These are phyloP conservation scores for Tephrocybe sp. DNA, from an alignment of 768 basidiomycete species.

Conservation along the genomic window DNA sequence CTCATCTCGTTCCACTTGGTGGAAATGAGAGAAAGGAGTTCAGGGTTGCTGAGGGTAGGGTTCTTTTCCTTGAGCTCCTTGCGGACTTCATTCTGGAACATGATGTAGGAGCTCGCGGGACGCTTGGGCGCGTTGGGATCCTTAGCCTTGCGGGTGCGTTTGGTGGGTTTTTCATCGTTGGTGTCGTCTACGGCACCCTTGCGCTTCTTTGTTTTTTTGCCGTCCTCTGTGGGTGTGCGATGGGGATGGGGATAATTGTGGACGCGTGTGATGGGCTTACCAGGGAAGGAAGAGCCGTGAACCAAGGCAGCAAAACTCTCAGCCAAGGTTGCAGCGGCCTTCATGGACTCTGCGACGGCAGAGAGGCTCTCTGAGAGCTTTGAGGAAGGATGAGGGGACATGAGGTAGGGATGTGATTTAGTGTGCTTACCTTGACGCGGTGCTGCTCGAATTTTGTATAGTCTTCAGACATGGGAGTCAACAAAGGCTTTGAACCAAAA, in stretches of 20 bases:
- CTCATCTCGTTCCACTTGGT: slow-evolving; percentile 71
- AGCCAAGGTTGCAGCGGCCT: slow-evolving; percentile 56
- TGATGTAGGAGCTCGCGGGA: slow-evolving; percentile 87
- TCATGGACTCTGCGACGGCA: slow-evolving; percentile 61
- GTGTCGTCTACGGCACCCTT: slow-evolving; percentile 43
- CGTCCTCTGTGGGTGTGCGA: slow-evolving; percentile 12
- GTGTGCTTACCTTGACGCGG: slow-evolving; percentile 30
- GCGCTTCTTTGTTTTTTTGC: slow-evolving; percentile 45
- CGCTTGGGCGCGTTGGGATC: slow-evolving; percentile 96
- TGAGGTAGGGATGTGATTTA: background rate
- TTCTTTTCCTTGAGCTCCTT: slow-evolving; percentile 63
- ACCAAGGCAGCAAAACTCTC: slow-evolving; percentile 57
- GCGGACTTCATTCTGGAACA: slow-evolving; percentile 92
- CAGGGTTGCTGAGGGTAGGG: slow-evolving; percentile 64
- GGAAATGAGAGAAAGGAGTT: slow-evolving; percentile 69
- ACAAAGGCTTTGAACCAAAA: slow-evolving; percentile 10
- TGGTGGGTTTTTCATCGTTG: slow-evolving; percentile 38
- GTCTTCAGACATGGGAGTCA: slow-evolving; percentile 24
- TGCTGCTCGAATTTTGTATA: slow-evolving; percentile 26
- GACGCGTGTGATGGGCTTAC: slow-evolving; percentile 9
- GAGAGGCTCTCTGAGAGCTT: slow-evolving; percentile 56
- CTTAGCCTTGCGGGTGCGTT: slow-evolving; percentile 69
- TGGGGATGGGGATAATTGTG: slow-evolving; percentile 15
- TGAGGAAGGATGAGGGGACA: slow-evolving; percentile 16
- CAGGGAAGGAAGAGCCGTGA: slow-evolving; percentile 23